Conservation (phyloP, 805 yeast genomes). For the Kodamaea restingae region DNA sequence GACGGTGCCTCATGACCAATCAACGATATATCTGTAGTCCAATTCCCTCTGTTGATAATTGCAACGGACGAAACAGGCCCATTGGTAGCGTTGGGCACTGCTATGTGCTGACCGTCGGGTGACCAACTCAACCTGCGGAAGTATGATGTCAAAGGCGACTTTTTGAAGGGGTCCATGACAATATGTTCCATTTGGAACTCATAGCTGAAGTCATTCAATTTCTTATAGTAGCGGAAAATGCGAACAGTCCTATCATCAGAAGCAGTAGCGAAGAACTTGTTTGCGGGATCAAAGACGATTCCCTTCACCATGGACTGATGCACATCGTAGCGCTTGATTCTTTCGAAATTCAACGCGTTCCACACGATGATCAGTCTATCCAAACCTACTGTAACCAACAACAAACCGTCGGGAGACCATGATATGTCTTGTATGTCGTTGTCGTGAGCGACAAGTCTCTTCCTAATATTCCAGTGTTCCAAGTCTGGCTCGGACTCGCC, state of each 20-base stretch:
- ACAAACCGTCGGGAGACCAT: constrained; percentile 94
- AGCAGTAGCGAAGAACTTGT: constrained; percentile 94
- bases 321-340: constrained; percentile 81
- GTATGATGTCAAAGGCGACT: constrained; percentile 88
- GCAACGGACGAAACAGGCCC: constrained; percentile 77
- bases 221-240: constrained; percentile 77
- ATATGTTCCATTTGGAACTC: constrained; percentile 85
- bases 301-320: constrained; percentile 97
- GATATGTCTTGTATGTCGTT: constrained; percentile 97
- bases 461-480: constrained; percentile 94
- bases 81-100: constrained; percentile 81
- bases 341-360: constrained; percentile 90
- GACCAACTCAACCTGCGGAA: constrained; percentile 86
- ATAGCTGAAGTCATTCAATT: constrained; percentile 53
- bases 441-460: constrained; percentile 92
- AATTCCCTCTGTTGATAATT: constrained; percentile 68
- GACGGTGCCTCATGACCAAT: constrained; percentile 83
- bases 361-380: constrained; percentile 91
- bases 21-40: constrained; percentile 72
- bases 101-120: constrained; percentile 84
- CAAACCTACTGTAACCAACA: constrained; percentile 89
- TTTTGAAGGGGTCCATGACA: constrained; percentile 77
- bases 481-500: constrained; percentile 68
- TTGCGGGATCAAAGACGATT: constrained; percentile 96
- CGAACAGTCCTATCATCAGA: constrained; percentile 93